Evolutionary conservation across 2,329 filamentous ascomycete species (phyloP), one percentile per base, ranked within the genome.

Genomic region (Ophiognomonia clavigignenti-juglandacearum): DNA sequence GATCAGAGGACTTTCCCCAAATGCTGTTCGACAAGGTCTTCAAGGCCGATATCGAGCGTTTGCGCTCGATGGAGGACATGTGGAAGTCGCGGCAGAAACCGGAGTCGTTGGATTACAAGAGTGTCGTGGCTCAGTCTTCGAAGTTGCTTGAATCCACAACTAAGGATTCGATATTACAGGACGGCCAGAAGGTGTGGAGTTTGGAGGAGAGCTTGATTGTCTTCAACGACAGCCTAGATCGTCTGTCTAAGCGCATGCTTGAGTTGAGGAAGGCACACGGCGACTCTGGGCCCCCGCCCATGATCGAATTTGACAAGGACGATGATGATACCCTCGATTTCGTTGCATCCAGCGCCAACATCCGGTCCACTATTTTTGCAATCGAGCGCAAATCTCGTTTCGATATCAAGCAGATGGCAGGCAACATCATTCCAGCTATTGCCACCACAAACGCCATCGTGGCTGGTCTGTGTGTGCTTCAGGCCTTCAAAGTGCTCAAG

Each of bases 321-420:
- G 93, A 98, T 59, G 81, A 85, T 29, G 92, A 97, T 61, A 96
- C 92, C 0, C 75, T 98, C 7, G 91, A 98, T 61, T 97, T 98
- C 63, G 93, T 98, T 6, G 80, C 90, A 1, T 83, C 93, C 1
- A 88, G 86, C 56, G 89, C 92, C 24, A 98, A 98, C 59, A 79
- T 98, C 20, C 82, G 93, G 37, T 93, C 92, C 1, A 74, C 80
- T 20, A 77, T 95, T n/a, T 98, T 98, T 61, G 86, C 83, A 47
- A 96, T 98, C 48, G 86, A 92, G 45, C 70, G 74, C 4, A 92
- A 89, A 64, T 95, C 90, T 19, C 89, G 95, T 50, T 98, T 97
- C 61, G 91, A 97, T 61, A 91, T 93, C 59, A 98, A 98, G 70
- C 87, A 98, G 68, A 98, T 97, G 92, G 93, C 93, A 4, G 93